These are phyloP conservation scores for Cordyceps farinosa DNA, from an alignment of 2,329 filamentous ascomycete genomes.

Conservation along the genomic window DNA sequence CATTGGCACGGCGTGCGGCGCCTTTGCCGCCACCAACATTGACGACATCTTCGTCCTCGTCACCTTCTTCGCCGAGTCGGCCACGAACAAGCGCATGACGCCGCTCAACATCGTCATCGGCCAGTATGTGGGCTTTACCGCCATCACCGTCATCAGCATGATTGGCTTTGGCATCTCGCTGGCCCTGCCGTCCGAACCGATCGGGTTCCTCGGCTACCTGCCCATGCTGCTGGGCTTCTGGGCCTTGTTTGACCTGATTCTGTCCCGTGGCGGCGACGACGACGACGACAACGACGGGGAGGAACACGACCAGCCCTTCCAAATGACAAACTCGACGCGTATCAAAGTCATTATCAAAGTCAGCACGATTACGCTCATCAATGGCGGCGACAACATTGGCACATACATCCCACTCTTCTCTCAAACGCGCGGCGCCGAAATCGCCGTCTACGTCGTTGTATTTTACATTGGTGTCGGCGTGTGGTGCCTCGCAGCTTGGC, in stretches of 20 bases:
- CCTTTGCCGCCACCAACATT: constrained; percentile 31
- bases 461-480: constrained; percentile 33
- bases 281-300: constrained; percentile 13
- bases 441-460: constrained; percentile 32
- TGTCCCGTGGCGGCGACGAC: constrained; percentile 22
- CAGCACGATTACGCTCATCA: constrained; percentile 31
- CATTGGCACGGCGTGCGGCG: constrained; percentile 27
- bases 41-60: constrained; percentile 39
- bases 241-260: constrained; percentile 25
- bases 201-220: constrained; percentile 34
- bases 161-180: constrained; percentile 32
- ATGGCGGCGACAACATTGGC: constrained; percentile 35
- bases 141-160: constrained; percentile 34
- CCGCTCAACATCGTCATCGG: constrained; percentile 25
- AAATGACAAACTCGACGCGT: constrained; percentile 13
- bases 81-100: constrained; percentile 26
- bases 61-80: constrained; percentile 34
- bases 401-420: constrained; percentile 35
- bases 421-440: constrained; percentile 29
- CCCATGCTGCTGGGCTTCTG: constrained; percentile 33
- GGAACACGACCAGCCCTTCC: background rate
- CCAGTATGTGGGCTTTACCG: constrained; percentile 32
- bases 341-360: constrained; percentile 28
- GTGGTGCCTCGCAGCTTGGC: constrained; percentile 29
- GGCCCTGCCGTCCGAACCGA: constrained; percentile 31